A percentile compares a stretch with the other conserved stretches of the same genome.
These are phyloP conservation scores for Eutrema yunnanense DNA, from an alignment of 345 rosid species.

Conservation along the genomic window DNA sequence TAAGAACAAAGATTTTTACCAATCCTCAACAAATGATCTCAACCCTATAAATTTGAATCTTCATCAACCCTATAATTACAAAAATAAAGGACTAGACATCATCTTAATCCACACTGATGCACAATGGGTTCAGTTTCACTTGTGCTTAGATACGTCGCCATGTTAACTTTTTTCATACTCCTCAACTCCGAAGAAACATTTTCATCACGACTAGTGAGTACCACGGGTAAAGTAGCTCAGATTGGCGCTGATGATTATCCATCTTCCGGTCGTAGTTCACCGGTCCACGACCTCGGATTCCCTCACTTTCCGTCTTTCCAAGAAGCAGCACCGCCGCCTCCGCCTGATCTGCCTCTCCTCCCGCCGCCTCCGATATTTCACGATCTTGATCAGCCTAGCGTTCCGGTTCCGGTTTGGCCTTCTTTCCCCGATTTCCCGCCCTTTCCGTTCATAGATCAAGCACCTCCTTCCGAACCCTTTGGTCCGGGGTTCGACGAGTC, in stretches of 20 bases:
- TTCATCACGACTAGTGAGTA: conserved; percentile 16
- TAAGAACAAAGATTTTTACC: background rate
- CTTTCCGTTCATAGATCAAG: conserved; percentile 20
- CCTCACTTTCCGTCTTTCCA: conserved; percentile 20
- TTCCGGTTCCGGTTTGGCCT: conserved; percentile 18
- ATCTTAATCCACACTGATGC: background rate
- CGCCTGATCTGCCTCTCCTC: background rate
- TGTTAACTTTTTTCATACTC: background rate
- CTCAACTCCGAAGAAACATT: background rate
- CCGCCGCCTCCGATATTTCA: background rate
- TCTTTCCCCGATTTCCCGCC: conserved; percentile 16
- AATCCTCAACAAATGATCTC: background rate
- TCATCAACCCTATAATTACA: background rate
- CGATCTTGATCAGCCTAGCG: conserved; percentile 2
- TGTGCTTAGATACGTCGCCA: conserved; percentile 10
- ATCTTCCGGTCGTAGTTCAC: conserved; percentile 25
- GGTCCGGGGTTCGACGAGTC: conserved; percentile 10
- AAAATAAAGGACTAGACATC: background rate
- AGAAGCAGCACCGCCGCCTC: conserved; percentile 13
- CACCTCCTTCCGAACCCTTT: conserved; percentile 4
- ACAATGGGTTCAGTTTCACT: conserved; percentile 14
- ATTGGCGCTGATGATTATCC: conserved; percentile 29
- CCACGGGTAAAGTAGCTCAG: conserved; percentile 3
- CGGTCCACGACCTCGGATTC: conserved; percentile 25
- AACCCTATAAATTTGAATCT: conserved; percentile 2